Base-by-base conservation (phyloP, 1,284 basidiomycete species). In the Coniferiporia sulphurascens region DNA sequence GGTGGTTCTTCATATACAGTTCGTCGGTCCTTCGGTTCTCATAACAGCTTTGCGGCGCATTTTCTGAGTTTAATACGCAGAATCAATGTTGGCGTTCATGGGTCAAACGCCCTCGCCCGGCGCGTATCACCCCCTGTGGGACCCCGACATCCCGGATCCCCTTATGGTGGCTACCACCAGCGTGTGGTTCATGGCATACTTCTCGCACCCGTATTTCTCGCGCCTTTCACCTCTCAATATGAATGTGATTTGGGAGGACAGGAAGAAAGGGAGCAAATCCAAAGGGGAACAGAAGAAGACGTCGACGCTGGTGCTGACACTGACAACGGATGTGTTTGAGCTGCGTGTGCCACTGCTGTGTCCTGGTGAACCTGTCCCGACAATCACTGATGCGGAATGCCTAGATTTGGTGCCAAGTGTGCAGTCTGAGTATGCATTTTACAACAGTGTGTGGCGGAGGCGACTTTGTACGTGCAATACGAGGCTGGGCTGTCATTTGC, bases 1-100 rank as follows among this genome's bases (percentile, higher is more conserved):
- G 44, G 22, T 32, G 19, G 7, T 58, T 58, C 36, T 58, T 53
- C 19, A 58, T 62, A 1, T 62, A 62, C 21, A 56, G 60, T 62
- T 13, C 27, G 55, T 27, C 12, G 4, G n/a, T 15, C 6, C 3
- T 19, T 12, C 17, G 13, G 15, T 13, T 12, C n/a, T 41, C 10
- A 36, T 7, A 27, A 38, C 27, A 17, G 15, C 32, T 1, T 41
- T 52, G 3, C 27, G 27, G 27, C 27, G 27, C 27, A 5, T 27
- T n/a, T n/a, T n/a, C n/a, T n/a, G n/a, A 13, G 32, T 43, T n/a
- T 52, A 7, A 27, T n/a, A 36, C 13, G n/a, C 27, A 35, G 35
- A 21, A 52, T 12, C 15, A 1, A 19, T 36, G 17, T 52, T 22
- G 58, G 56, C 52, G 51, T 41, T 45, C 17, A 22, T 44, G 4